A percentile compares a stretch with the other conserved stretches of the same genome.
Conservation (phyloP, 108 stramenopile genomes). For the Skeletonema tropicum region DNA sequence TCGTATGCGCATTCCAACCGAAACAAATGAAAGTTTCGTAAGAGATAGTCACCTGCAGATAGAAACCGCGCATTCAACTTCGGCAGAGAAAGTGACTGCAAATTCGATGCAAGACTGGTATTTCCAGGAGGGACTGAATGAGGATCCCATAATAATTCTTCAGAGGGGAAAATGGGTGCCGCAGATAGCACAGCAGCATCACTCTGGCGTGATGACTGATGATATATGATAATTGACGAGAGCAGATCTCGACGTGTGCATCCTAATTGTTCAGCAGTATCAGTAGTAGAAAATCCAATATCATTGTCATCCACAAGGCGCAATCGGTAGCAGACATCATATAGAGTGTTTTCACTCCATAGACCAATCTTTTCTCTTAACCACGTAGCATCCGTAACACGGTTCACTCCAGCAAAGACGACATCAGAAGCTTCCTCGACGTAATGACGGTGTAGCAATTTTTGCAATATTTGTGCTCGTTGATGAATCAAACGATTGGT, state of each 20-base stretch:
- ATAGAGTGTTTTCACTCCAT: slow-evolving; percentile 57
- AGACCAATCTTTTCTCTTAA: slow-evolving; percentile 48
- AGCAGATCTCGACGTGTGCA: slow-evolving; percentile 49
- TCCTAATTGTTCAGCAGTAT: slow-evolving; percentile 20
- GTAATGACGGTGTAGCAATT: slow-evolving; percentile 63
- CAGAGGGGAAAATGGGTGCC: slow-evolving; percentile 90
- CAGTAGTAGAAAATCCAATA: slow-evolving; percentile 8
- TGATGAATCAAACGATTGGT: slow-evolving; percentile 18
- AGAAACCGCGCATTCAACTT: slow-evolving; percentile 92
- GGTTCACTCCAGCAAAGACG: slow-evolving; percentile 57
- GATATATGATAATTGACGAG: slow-evolving; percentile 62
- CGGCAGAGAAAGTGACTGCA: slow-evolving; percentile 80
- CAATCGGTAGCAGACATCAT: slow-evolving; percentile 76
- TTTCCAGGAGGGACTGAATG: slow-evolving; percentile 65
- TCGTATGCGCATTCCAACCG: slow-evolving; percentile 93
- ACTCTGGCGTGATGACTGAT: slow-evolving; percentile 69
- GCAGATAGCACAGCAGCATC: slow-evolving; percentile 62
- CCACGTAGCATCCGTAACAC: slow-evolving; percentile 38
- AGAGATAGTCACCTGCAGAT: slow-evolving; percentile 89
- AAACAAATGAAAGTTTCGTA: slow-evolving; percentile 90
- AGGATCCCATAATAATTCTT: slow-evolving; percentile 90
- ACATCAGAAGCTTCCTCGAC: slow-evolving; percentile 53
- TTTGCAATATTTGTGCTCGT: slow-evolving; percentile 61
- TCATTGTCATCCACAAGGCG: slow-evolving; percentile 68
- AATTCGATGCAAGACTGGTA: slow-evolving; percentile 20